A percentile compares a stretch with the other conserved stretches of the same genome.
Conservation (phyloP, 495 filamentous ascomycete genomes). For the Neurospora sp. region DNA sequence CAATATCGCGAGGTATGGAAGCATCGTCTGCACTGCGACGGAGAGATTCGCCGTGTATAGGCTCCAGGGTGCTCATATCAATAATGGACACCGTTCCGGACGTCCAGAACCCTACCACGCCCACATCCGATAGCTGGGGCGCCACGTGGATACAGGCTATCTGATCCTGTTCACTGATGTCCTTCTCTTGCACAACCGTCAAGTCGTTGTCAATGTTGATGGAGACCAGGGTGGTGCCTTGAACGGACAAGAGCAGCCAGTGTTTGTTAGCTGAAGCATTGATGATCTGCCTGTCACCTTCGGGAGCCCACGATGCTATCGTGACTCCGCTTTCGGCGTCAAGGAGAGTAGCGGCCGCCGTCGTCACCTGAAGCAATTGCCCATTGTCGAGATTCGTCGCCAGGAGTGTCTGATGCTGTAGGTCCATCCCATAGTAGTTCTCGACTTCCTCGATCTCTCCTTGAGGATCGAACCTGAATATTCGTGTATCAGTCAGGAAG, state of each 20-base stretch:
- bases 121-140: conserved; percentile 37
- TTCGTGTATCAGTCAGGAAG: conserved; percentile 71
- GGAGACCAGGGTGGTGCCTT: conserved; percentile 56
- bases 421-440: conserved; percentile 54
- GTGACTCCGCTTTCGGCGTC: conserved; percentile 62
- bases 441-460: conserved; percentile 84
- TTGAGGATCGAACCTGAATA: conserved; percentile 63
- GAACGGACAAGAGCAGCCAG: conserved; percentile 59
- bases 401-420: conserved; percentile 65
- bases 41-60: conserved; percentile 31
- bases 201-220: conserved; percentile 53
- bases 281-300: conserved; percentile 52
- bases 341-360: conserved; percentile 47
- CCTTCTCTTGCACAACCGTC: conserved; percentile 43
- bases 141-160: conserved; percentile 66
- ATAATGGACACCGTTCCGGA: conserved; percentile 64
- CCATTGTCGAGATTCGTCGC: conserved; percentile 51
- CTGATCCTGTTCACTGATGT: conserved; percentile 56
- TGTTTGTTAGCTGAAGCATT: conserved; percentile 64
- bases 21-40: conserved; percentile 52
- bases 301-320: conserved; percentile 57
- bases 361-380: conserved; percentile 70
- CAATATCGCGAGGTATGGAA: conserved; percentile 72
- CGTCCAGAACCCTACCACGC: conserved; percentile 78
- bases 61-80: conserved; percentile 49